These are phyloP conservation scores for Scheffersomyces titani DNA, from an alignment of 1,139 yeast species.

Conservation along the genomic window DNA sequence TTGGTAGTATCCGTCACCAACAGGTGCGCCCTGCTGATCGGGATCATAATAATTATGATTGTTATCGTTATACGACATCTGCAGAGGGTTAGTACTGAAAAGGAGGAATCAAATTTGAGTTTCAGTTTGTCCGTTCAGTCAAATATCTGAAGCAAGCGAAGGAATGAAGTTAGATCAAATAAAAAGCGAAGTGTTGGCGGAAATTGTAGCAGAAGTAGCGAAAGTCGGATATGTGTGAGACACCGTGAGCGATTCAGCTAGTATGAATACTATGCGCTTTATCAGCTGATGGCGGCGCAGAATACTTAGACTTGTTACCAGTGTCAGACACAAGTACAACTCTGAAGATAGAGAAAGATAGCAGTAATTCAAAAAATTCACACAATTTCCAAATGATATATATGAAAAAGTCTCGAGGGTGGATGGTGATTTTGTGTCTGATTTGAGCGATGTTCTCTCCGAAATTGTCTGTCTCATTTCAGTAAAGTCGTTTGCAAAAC, in stretches of 20 bases:
- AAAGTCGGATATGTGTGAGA: neutral
- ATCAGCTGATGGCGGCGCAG: neutral
- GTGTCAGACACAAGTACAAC: neutral
- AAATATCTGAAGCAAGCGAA: neutral
- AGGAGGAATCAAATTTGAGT: neutral
- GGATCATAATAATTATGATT: slow-evolving; percentile 51
- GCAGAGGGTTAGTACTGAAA: slow-evolving; percentile 22
- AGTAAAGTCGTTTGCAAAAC: neutral
- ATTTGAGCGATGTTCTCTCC: neutral
- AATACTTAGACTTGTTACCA: neutral
- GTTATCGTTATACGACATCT: slow-evolving; percentile 57
- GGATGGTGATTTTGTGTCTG: neutral
- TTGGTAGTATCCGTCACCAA: slow-evolving; percentile 49
- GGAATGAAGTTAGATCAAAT: neutral
- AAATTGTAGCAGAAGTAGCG: neutral
- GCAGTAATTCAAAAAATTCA: neutral
- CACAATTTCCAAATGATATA: neutral
- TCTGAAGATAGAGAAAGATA: neutral
- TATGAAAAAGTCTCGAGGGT: neutral
- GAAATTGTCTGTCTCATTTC: neutral
- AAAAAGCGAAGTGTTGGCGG: neutral
- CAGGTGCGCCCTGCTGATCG: slow-evolving; percentile 38
- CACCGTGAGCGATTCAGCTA: neutral
- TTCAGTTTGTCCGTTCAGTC: neutral
- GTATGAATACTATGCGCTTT: neutral